These are phyloP conservation scores for Sistotremastrum niveocremeum DNA, from an alignment of 768 basidiomycete genomes.

Conservation along the genomic window DNA sequence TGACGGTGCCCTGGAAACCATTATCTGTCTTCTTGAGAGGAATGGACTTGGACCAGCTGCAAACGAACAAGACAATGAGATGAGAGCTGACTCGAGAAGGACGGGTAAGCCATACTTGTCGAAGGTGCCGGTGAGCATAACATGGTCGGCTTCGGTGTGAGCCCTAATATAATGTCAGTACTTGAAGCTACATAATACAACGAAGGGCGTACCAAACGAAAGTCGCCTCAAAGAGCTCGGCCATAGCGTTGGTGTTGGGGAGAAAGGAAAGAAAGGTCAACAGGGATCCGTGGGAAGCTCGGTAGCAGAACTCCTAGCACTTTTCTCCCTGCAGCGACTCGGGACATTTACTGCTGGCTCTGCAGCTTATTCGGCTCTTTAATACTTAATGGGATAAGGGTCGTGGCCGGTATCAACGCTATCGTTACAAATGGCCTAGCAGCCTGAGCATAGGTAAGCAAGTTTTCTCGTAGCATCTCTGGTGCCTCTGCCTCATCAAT, in stretches of 20 bases:
- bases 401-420: too few species aligned
- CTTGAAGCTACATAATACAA: background rate
- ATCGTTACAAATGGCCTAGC: too few species aligned
- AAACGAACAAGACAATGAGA: background rate
- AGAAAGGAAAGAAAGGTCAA: too few species aligned
- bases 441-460: too few species aligned
- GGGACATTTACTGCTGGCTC: too few species aligned
- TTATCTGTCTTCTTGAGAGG: conserved; percentile 36
- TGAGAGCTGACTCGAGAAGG: conserved; percentile 1
- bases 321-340: too few species aligned
- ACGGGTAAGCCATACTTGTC: conserved; percentile 43
- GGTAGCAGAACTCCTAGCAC: too few species aligned
- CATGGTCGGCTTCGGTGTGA: conserved; percentile 35
- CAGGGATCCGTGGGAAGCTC: too few species aligned
- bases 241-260: background rate
- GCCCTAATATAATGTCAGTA: conserved; percentile 32
- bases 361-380: too few species aligned
- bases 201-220: conserved; percentile 3
- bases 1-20: conserved; percentile 42
- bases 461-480: too few species aligned
- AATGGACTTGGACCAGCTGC: conserved; percentile 48
- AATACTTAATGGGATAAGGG: too few species aligned
- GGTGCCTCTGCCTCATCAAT: too few species aligned
- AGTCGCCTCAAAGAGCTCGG: conserved; percentile 2
- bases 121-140: conserved; percentile 66